Evolutionary conservation across 345 rosid genomes (phyloP), one percentile per base, ranked within the genome.

Genomic region (Citrus inodora): DNA sequence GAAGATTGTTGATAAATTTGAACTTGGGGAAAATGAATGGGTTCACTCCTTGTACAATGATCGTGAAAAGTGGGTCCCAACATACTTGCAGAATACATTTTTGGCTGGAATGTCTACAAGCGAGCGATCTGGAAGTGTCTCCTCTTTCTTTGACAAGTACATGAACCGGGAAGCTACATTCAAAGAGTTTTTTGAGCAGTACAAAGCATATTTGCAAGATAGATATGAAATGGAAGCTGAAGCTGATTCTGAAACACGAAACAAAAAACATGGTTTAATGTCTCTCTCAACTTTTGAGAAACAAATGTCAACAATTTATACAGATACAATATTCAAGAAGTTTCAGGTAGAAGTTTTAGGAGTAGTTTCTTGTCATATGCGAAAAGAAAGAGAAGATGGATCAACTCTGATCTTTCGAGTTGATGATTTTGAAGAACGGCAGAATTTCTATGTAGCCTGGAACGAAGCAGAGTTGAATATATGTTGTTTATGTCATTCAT

Each of bases 321-420:
- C 90, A 51, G 76, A 78, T 40, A 66, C 84, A 48, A 35, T 86
- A 59, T 87, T 85, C 74, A 82, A 85, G 85, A 81, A 81, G 67
- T 85, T 87, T 79, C 90, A 87, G 85, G 80, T 78, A 27, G 90
- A 85, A 81, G 81, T 80, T 51, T 70, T 82, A 67, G 88, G 85
- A 70, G 71, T 77, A 59, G 88, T 65, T 79, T 87, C 79, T 51
- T 87, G 90, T 82, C 83, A 51, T 76, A 51, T 85, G 70, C 79
- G 42, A 70, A 77, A 78, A 46, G 87, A 80, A 73, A 77, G 79
- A 53, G 82, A 81, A 81, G 69, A 75, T 77, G 86, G 76, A 40
- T 42, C 77, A 46, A 73, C 70, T 72, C 32, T 67, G 48, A 73
- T 59, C 48, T 87, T 87, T 55, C 79, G 55, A 56, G 83, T 85